Base-by-base conservation (phyloP, 768 basidiomycete genomes). In the Hericium rajendrae region DNA sequence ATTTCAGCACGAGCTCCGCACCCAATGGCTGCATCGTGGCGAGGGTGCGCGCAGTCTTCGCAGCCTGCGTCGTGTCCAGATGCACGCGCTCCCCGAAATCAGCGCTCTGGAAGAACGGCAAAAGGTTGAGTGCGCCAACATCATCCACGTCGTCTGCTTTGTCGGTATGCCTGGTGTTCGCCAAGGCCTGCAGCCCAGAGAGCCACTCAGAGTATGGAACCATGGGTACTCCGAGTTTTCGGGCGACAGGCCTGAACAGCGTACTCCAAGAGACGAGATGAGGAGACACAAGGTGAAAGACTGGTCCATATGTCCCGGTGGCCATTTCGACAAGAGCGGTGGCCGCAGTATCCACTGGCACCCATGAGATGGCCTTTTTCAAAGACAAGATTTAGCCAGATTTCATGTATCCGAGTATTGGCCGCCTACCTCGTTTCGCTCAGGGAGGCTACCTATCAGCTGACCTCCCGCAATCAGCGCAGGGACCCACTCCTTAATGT, bases 51-150 rank as follows among this genome's bases (percentile, higher is more conserved):
- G 28, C 28, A 4, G 28, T 32, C 67, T 10, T 37, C 8, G 39
- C 39, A 40, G 39, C 39, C 11, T 16, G 39, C 3, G 39, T 16
- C 39, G 39, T 40, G 3, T 40, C 39, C 39, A 40, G 39, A 10
- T 3, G 39, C 39, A 40, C 39, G 39, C 16, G 11, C 39, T 40
- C 39, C 39, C 39, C 39, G 39, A 40, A 40, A 10, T 10, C 39
- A 16, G 1, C 39, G 3, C 11, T 3, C 16, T 48, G 22, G 59
- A 62, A 66, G 57, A 22, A 22, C 22, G 22, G 22, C 22, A 22
- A 2, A 22, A 66, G 66, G 15, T 62, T 61, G n/a, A 67, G 12
- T n/a, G 67, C 59, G n/a, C 55, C 50, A 32, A 65, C 56, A 38
- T 64, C 67, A 22, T 6, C 61, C 60, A 16, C 39, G 11, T 11